Conservation (phyloP, 768 basidiomycete genomes). For the Cantharellus cinnabarinus region DNA sequence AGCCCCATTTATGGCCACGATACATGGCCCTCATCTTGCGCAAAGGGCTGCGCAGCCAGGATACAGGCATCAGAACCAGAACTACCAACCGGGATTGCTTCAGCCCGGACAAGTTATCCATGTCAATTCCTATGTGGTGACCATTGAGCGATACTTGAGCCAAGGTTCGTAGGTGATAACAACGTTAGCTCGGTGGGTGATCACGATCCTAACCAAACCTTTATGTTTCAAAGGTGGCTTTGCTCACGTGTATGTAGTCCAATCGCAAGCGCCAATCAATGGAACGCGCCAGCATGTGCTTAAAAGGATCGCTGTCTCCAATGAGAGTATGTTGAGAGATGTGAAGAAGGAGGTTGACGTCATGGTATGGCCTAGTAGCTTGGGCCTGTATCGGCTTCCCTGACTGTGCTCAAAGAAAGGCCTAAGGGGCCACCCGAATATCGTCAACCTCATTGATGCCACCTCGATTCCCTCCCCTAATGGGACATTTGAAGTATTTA, state of each 20-base stretch:
- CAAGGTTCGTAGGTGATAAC: conserved; percentile 41
- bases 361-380: conserved; percentile 45
- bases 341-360: conserved; percentile 97
- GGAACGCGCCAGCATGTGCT: conserved; percentile 91
- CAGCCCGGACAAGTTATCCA: conserved; percentile 61
- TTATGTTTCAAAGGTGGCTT: conserved; percentile 53
- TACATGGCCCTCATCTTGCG: too few species aligned
- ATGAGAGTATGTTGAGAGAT: conserved; percentile 73
- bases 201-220: neutral
- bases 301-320: conserved; percentile 85
- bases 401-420: conserved; percentile 36
- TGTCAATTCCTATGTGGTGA: conserved; percentile 76
- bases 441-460: conserved; percentile 90
- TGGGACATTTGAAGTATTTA: conserved; percentile 86
- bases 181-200: too few species aligned
- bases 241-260: conserved; percentile 92
- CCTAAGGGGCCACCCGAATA: conserved; percentile 82
- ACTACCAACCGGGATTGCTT: conserved; percentile 16
- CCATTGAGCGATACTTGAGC: conserved; percentile 84
- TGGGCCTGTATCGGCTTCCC: conserved; percentile 1
- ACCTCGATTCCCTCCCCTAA: conserved; percentile 71
- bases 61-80: too few species aligned
- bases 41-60: too few species aligned
- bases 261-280: conserved; percentile 67
- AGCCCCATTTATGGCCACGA: too few species aligned